Base-by-base conservation (phyloP, 768 basidiomycete species). In the Serendipita sp. region DNA sequence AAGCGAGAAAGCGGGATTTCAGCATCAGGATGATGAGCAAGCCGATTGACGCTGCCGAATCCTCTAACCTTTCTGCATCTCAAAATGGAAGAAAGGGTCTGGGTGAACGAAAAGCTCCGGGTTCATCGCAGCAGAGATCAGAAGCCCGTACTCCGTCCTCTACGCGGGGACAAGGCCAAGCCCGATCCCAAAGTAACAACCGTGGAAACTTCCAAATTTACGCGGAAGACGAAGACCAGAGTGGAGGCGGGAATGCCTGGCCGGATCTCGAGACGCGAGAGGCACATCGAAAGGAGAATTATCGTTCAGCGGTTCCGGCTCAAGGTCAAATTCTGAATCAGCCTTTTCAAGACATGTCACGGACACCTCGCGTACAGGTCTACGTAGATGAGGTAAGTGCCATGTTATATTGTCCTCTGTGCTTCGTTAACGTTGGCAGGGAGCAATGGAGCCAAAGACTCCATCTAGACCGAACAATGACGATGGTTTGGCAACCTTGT, bases 1-100 rank as follows among this genome's bases (percentile, higher is more conserved):
- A 91, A 76, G 83, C 79, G 46, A 79, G 85, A 64, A 90, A 92
- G 71, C 78, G 82, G 38, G 88, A 89, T 34, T 97, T 95, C 73
- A 84, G 87, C 69, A 71, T 72, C 0, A 72, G 78, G 70, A 70
- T 84, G 83, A 63, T 93, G 65, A 60, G 34, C 30, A 11, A 10
- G 8, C 28, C 30, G 8, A 10, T 60, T 10, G 48, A 18, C 8
- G 16, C 56, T 32, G 56, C 8, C 5, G 56, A 60, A 36, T 8
- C 56, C 8, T 60, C 56, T 11, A n/a, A 8, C 16, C 56, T 4
- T n/a, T 30, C 28, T 35, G 16, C 56, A n/a, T 52, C 48, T 52
- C 48, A 52, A 52, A 7, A 32, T n/a, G 56, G 28, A 10, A 32
- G 56, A 18, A n/a, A 23, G 30, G 56, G 10, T 10, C 30, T 60